phyloP scores from a whole-genome alignment of 2,329 filamentous ascomycete genomes.

The Fusarium hostae region DNA sequence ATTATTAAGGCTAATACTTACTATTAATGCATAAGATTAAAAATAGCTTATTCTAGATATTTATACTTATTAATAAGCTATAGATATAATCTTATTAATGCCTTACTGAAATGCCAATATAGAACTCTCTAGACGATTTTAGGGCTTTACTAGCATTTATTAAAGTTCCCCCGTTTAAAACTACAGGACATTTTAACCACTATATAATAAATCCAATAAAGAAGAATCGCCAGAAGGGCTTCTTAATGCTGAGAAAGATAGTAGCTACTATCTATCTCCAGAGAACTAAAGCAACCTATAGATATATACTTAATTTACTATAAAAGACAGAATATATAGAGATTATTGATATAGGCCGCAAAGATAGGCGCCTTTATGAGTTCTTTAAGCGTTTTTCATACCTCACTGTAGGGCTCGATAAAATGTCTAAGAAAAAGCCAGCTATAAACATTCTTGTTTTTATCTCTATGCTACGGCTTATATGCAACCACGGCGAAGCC shows the following conservation, averaged over 20 bases:
- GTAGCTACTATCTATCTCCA: not conserved
- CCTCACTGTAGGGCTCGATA: not conserved
- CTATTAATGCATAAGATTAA: not conserved
- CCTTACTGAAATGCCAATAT: constrained; percentile 9
- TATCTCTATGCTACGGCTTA: not conserved
- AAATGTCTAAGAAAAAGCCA: not conserved
- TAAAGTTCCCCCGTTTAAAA: not conserved
- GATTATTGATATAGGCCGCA: not conserved
- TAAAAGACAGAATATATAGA: not conserved
- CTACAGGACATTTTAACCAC: not conserved
- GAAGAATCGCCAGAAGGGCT: not conserved
- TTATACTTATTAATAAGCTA: not conserved
- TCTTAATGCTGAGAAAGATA: not conserved
- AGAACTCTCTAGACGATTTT: constrained; percentile 6
- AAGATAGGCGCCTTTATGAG: not conserved
- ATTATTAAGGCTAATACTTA: not conserved
- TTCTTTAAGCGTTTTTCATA: not conserved
- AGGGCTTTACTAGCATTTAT: not conserved
- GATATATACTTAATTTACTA: not conserved
- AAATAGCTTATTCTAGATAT: not conserved
- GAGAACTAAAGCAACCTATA: not conserved
- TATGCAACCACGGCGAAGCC: constrained; percentile 12
- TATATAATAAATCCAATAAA: not conserved
- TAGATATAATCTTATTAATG: not conserved
- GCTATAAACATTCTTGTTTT: not conserved